phyloP scores from a whole-genome alignment of 208 protist species.

The Naegleria lovaniensis region DNA sequence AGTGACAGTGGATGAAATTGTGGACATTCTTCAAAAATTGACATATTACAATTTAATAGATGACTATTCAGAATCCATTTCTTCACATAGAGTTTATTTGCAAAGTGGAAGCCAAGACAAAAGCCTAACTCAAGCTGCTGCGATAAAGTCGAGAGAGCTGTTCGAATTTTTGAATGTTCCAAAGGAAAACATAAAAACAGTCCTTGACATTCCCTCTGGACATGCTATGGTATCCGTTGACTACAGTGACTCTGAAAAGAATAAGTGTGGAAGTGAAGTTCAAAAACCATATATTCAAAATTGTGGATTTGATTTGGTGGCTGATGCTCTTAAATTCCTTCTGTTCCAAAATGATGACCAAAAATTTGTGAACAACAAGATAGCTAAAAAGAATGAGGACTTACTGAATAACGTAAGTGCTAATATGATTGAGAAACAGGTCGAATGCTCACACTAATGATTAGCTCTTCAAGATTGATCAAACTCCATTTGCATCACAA shows the following conservation, averaged over 20 bases:
- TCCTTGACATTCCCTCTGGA: constrained; percentile 27
- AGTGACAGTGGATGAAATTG: neutral
- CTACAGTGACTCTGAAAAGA: neutral
- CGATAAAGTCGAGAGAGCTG: neutral
- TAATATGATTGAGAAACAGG: too few relatives aligned
- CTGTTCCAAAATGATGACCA: neutral
- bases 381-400: too few relatives aligned
- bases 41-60: constrained; percentile 22
- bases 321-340: neutral
- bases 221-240: constrained; percentile 38
- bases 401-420: too few relatives aligned
- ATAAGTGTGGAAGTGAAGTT: neutral
- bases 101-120: constrained; percentile 29
- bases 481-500: neutral
- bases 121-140: neutral
- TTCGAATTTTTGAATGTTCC: neutral
- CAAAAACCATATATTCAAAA: neutral
- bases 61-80: neutral
- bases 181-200: neutral
- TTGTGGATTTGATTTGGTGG: neutral
- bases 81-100: constrained; percentile 16
- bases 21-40: neutral
- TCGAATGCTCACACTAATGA: neutral
- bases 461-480: neutral
- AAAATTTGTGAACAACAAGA: neutral